Percentiles rank a stretch among this genome's conserved stretches.
Conservation (phyloP, 179 eudicot genomes). For the Beta lomatogona region DNA sequence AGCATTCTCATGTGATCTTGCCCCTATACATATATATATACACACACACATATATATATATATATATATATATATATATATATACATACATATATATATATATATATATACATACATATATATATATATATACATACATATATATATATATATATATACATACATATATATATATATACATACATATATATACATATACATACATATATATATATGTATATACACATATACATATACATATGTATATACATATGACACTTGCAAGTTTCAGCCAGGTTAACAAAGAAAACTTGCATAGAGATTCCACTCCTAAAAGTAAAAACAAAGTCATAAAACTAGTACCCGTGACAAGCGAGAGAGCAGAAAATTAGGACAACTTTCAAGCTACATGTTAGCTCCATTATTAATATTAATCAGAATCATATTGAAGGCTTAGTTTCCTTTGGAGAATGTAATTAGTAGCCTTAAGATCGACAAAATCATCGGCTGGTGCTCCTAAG, state of each 20-base stretch:
- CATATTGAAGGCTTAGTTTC: constrained; percentile 31
- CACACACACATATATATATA: too few relatives aligned
- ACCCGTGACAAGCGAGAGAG: constrained; percentile 5
- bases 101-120: too few relatives aligned
- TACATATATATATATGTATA: too few relatives aligned
- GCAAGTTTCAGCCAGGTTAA: background rate
- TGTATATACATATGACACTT: constrained; percentile 13
- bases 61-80: too few relatives aligned
- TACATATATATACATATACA: too few relatives aligned
- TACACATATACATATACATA: too few relatives aligned
- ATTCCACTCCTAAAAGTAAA: constrained; percentile 14
- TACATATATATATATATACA: too few relatives aligned
- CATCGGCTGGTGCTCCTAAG: constrained; percentile 36
- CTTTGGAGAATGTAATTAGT: constrained; percentile 38
- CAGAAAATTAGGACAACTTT: constrained; percentile 18
- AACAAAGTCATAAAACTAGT: background rate
- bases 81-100: too few relatives aligned
- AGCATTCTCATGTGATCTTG: too few relatives aligned
- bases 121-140: too few relatives aligned
- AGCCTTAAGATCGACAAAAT: constrained; percentile 35
- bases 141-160: too few relatives aligned
- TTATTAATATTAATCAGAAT: constrained; percentile 22
- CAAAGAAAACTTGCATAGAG: constrained; percentile 17
- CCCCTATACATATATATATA: too few relatives aligned
- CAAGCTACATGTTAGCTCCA: constrained; percentile 1